phyloP scores from a whole-genome alignment of 305 asterid genomes.

The Withania somnifera region DNA sequence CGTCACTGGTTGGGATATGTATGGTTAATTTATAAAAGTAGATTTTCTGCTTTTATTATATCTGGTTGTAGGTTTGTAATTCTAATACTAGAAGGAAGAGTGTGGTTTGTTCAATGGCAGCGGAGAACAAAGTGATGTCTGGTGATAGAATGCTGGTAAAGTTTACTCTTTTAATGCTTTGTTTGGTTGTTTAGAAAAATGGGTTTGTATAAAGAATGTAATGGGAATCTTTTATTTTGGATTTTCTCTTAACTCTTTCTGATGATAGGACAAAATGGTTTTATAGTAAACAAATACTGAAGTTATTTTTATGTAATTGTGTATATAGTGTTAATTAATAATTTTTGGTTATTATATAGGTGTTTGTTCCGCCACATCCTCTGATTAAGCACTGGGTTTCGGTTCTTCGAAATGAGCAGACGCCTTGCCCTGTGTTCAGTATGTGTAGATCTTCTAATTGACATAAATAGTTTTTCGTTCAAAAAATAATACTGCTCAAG shows the following conservation, averaged over 20 bases:
- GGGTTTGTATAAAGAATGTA: neutral
- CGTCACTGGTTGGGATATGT: no score
- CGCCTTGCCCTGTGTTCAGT: slow-evolving; percentile 58
- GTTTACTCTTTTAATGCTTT: neutral
- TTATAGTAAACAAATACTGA: neutral
- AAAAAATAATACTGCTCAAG: neutral
- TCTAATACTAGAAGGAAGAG: slow-evolving; percentile 15
- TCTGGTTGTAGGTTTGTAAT: neutral
- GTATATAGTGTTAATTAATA: neutral
- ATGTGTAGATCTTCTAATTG: neutral
- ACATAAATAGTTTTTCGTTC: neutral
- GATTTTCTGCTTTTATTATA: neutral
- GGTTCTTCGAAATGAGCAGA: slow-evolving; percentile 83
- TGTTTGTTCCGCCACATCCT: slow-evolving; percentile 93
- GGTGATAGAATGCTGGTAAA: slow-evolving; percentile 60
- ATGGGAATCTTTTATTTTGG: neutral
- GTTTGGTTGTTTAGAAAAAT: neutral
- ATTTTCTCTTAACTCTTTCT: neutral
- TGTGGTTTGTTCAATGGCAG: slow-evolving; percentile 27
- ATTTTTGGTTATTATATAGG: slow-evolving; percentile 29
- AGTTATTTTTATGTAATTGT: neutral
- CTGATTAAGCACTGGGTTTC: slow-evolving; percentile 96
- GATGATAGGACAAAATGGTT: neutral
- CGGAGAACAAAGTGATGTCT: slow-evolving; percentile 28
- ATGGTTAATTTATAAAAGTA: neutral